Base-by-base conservation (phyloP, 192 early-diverging fungal genomes). In the Chytriomyces hyalinus region DNA sequence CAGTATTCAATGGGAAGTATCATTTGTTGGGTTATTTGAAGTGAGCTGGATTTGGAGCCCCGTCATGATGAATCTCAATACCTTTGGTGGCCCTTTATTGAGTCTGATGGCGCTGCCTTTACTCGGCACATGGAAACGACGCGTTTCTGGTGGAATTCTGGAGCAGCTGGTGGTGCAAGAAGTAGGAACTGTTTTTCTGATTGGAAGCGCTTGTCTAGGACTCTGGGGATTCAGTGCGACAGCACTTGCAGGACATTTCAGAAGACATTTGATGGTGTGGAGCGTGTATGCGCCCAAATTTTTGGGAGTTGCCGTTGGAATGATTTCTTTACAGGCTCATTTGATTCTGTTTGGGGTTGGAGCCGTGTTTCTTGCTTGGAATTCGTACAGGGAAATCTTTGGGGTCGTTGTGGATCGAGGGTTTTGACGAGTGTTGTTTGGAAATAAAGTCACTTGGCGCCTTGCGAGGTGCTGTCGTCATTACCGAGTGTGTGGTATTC, bases 221-320 rank as follows among this genome's bases (percentile, higher is more conserved):
- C 6, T 47, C 28, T 75, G 61, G 74, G 82, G 50, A 22, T 86
- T 59, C 67, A 86, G 4, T 57, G 88, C 60, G 11, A 88, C 90
- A 43, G 78, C 88, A 46, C 85, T 86, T 49, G 93, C 91, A 0
- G 92, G 88, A 9, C 80, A 84, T 76, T 93, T 94, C 80, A 81
- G 93, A 59, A 84, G 97, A 1, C 96, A 98, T 81, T 86, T 97
- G 73, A 97, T 97, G 97, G 94, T 95, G n/a, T 98, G 96, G 97
- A 95, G 94, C 71, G 88, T 97, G 8, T 98, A 95, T 92, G 95
- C 93, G 9, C 96, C 97, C 1, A 86, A 95, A 73, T 95, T 93
- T 73, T 88, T 98, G 82, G 84, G 82, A 28, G 67, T 48, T 17
- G 83, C 78, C 28, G 67, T 78, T 17, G 65, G 20, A 20, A 13